Conservation (phyloP, 2,329 filamentous ascomycete genomes). For the Diaporthe citri region DNA sequence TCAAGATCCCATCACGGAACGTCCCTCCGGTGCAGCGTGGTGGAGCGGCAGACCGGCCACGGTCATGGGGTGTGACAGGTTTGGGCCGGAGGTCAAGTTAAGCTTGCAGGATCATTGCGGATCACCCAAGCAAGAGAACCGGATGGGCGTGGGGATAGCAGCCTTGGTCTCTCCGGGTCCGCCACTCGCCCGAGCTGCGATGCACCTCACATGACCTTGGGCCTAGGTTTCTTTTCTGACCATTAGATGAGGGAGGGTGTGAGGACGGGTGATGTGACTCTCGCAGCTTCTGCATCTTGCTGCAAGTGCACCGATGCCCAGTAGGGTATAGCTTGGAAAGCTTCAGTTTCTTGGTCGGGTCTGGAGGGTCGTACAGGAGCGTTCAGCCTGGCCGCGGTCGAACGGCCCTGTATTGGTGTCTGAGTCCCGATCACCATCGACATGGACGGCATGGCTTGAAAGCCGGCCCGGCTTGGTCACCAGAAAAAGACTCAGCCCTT, state of each 20-base stretch:
- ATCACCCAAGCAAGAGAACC: neutral
- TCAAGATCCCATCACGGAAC: constrained; percentile 25
- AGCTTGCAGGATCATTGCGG: constrained; percentile 18
- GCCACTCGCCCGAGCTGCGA: constrained; percentile 30
- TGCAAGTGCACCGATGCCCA: constrained; percentile 19
- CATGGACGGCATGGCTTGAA: constrained; percentile 14
- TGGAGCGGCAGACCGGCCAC: constrained; percentile 29
- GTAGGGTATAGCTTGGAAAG: constrained; percentile 23
- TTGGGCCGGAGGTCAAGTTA: constrained; percentile 21
- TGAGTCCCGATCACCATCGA: neutral
- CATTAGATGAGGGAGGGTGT: neutral
- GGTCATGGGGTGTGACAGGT: constrained; percentile 24
- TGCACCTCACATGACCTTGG: constrained; percentile 28
- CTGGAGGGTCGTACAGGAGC: constrained; percentile 22
- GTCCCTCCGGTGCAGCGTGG: constrained; percentile 24
- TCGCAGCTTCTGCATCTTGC: constrained; percentile 21
- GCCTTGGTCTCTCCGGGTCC: constrained; percentile 5
- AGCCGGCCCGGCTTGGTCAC: neutral
- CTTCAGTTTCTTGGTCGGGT: constrained; percentile 15
- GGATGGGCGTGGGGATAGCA: constrained; percentile 20
- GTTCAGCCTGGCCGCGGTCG: constrained; percentile 17
- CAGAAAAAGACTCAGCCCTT: neutral
- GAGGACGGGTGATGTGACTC: constrained; percentile 18
- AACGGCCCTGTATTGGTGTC: constrained; percentile 9
- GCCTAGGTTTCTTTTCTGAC: constrained; percentile 6